Conservation (phyloP, 1,284 basidiomycete genomes). For the Sanghuangporus baumii region DNA sequence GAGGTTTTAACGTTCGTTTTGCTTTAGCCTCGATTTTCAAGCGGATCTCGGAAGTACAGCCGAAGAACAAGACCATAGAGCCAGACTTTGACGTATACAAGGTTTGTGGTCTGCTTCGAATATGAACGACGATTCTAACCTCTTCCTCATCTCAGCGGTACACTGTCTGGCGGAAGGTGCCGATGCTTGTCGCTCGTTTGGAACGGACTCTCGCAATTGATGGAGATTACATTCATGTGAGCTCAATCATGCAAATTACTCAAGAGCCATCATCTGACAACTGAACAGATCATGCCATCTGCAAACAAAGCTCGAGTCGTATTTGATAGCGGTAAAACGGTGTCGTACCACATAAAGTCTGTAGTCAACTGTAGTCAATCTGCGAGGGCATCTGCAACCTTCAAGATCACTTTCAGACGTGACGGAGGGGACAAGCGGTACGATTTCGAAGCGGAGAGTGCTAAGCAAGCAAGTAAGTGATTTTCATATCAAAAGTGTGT, state of each 20-base stretch:
- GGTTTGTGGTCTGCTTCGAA: slow-evolving; percentile 35
- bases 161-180: slow-evolving; percentile 90
- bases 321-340: slow-evolving; percentile 84
- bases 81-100: slow-evolving; percentile 74
- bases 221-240: slow-evolving; percentile 89
- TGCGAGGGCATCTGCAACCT: slow-evolving; percentile 72
- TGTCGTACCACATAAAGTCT: slow-evolving; percentile 88
- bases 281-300: slow-evolving; percentile 78
- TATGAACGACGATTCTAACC: not conserved
- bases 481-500: not conserved
- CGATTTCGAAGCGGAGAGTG: slow-evolving; percentile 94
- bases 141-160: slow-evolving; percentile 58
- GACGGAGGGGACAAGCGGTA: slow-evolving; percentile 85
- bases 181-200: slow-evolving; percentile 86
- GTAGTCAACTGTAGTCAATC: slow-evolving; percentile 83
- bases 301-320: slow-evolving; percentile 77
- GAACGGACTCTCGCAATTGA: slow-evolving; percentile 93
- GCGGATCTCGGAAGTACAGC: slow-evolving; percentile 69
- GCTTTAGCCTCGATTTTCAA: slow-evolving; percentile 85
- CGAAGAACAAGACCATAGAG: slow-evolving; percentile 43
- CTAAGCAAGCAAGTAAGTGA: slow-evolving; percentile 69
- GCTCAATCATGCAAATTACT: slow-evolving; percentile 23
- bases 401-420: slow-evolving; percentile 78
- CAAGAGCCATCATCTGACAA: not conserved
- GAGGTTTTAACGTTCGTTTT: not conserved